Percentiles rank a stretch among this genome's conserved stretches.
Evolutionary conservation across 495 filamentous ascomycete genomes (phyloP).

Genomic region (Glutinoglossum americanum): DNA sequence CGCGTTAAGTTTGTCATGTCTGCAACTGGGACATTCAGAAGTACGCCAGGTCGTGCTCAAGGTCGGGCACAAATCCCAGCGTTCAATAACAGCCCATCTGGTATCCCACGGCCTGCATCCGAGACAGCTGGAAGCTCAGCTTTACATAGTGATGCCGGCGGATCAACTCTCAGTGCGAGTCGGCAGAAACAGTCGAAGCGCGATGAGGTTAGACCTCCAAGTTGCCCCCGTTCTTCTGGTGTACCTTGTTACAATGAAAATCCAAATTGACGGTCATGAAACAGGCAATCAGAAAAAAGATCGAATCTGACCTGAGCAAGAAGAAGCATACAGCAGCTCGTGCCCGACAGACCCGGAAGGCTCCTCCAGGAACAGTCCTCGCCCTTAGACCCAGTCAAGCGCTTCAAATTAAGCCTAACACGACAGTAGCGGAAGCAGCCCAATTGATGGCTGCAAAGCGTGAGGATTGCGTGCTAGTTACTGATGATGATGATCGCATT

Average conservation of each 20-base stretch:
- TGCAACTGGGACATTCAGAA: conserved; percentile 32
- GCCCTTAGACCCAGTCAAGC: conserved; percentile 86
- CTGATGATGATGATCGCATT: conserved; percentile 93
- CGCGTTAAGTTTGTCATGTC: conserved; percentile 25
- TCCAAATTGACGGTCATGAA: not conserved
- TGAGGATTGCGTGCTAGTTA: conserved; percentile 97
- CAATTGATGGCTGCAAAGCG: conserved; percentile 98
- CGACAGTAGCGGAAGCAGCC: conserved; percentile 86
- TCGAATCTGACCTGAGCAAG: conserved; percentile 95
- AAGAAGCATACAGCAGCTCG: conserved; percentile 64
- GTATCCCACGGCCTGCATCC: conserved; percentile 66
- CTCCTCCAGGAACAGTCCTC: conserved; percentile 86
- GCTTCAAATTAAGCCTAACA: conserved; percentile 90
- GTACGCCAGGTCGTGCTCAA: conserved; percentile 37
- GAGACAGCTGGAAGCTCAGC: conserved; percentile 33
- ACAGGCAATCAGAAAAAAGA: conserved; percentile 86
- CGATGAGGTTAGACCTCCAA: conserved; percentile 67
- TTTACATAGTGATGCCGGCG: conserved; percentile 41
- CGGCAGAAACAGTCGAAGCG: conserved; percentile 87
- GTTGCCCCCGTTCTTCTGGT: not conserved
- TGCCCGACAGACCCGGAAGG: conserved; percentile 69
- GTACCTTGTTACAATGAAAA: not conserved
- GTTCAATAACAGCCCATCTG: conserved; percentile 52
- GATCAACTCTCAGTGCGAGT: conserved; percentile 63
- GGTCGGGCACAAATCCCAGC: conserved; percentile 43